These are phyloP conservation scores for Lasiosphaeria miniovina DNA, from an alignment of 495 filamentous ascomycete genomes.

Conservation along the genomic window DNA sequence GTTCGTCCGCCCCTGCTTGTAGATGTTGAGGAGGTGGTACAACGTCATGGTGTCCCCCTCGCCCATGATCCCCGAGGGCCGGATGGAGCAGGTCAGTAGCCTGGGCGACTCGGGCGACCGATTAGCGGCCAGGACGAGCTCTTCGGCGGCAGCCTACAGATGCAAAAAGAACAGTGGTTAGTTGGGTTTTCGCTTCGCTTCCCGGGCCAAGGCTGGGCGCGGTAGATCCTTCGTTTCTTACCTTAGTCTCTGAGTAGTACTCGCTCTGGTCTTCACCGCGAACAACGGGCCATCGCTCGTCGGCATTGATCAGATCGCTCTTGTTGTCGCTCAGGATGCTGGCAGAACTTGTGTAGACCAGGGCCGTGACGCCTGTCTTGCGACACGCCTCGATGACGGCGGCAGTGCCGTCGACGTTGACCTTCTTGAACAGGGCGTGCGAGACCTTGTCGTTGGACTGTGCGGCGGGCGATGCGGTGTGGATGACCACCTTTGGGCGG, in stretches of 20 bases:
- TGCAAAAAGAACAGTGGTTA: neutral
- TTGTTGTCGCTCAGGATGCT: slow-evolving; percentile 80
- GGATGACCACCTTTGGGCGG: slow-evolving; percentile 86
- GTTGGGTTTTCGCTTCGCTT: neutral
- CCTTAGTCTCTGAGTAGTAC: slow-evolving; percentile 90
- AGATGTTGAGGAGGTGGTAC: slow-evolving; percentile 61
- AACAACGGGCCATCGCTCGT: slow-evolving; percentile 82
- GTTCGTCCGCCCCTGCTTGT: slow-evolving; percentile 61
- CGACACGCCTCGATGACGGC: slow-evolving; percentile 73
- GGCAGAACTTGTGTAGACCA: slow-evolving; percentile 92
- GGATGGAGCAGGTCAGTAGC: slow-evolving; percentile 75
- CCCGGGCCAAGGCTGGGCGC: neutral
- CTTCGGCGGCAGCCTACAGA: slow-evolving; percentile 78
- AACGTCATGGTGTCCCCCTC: slow-evolving; percentile 75
- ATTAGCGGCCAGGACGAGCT: slow-evolving; percentile 81
- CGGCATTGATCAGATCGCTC: slow-evolving; percentile 80
- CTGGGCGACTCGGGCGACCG: slow-evolving; percentile 54
- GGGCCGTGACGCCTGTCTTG: slow-evolving; percentile 75
- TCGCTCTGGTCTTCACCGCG: slow-evolving; percentile 69
- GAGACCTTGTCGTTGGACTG: slow-evolving; percentile 43
- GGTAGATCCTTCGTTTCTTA: slow-evolving; percentile 28
- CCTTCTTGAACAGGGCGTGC: slow-evolving; percentile 68
- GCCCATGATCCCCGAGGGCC: slow-evolving; percentile 87
- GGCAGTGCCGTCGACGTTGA: slow-evolving; percentile 89
- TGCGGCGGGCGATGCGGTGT: slow-evolving; percentile 80